Base-by-base conservation (phyloP, 2,329 filamentous ascomycete species). In the Colletotrichum godetiae region DNA sequence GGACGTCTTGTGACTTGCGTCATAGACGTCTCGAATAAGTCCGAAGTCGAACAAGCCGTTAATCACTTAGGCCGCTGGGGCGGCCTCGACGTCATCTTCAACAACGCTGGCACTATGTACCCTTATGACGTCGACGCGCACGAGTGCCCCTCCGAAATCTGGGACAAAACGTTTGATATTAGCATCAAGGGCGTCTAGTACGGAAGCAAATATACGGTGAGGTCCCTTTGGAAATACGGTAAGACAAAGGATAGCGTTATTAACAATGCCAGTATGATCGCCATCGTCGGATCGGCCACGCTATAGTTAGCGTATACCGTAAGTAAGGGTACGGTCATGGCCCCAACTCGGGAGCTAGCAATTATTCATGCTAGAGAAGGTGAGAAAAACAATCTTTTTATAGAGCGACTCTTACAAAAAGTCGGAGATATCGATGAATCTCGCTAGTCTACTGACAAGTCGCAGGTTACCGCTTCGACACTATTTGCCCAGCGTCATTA, bases 181-280 rank as follows among this genome's bases (percentile, higher is more conserved):
- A 95, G 94, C 78, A 92, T 94, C 76, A 94, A 94, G 86, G 93
- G 93, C 53, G 92, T 94, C 12, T 94, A 92, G 93, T 94, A 89
- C 77, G 93, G 93, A 33, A 90, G 87, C 83, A 95, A 94, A 84
- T 91, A 94, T 79, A 92, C 93, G 1, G 88, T 95, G 12, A 81
- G 93, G 66, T 90, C 90, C 68, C 84, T 94, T 80, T 88, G 92
- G 70, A 90, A 88, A 79, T 87, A 93, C 82, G 88, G 88, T 70
- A 95, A 94, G 87, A 88, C 84, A 74, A 88, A 86, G 71, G 91
- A 89, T 12, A 92, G 90, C 76, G 90, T 95, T 78, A 94, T 94
- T 85, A 94, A 94, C 82, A 94, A 92, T 0, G 92, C 92, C 5
- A 93, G 90, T 68, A 90, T 94, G 6, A 92, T 94, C 7, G 92